These are phyloP conservation scores for Candida glaebosa DNA, from an alignment of 805 yeast genomes.

Conservation along the genomic window DNA sequence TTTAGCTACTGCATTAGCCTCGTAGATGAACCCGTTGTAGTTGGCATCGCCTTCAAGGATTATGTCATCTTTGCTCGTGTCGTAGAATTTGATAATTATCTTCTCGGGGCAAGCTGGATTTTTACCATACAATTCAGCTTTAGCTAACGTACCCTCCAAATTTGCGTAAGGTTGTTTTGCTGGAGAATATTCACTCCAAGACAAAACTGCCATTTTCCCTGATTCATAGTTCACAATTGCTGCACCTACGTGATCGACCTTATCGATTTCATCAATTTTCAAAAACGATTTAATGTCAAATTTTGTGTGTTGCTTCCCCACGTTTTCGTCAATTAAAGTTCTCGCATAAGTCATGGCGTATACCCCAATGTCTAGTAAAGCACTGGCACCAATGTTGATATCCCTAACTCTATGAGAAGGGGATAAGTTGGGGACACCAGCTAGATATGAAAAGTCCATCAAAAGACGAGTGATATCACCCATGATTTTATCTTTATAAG, in stretches of 20 bases:
- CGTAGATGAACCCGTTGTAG: constrained; percentile 50
- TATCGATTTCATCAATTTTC: constrained; percentile 31
- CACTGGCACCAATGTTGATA: constrained; percentile 52
- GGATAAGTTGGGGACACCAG: constrained; percentile 29
- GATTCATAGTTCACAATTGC: constrained; percentile 34
- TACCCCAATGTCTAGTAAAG: constrained; percentile 53
- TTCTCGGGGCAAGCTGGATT: constrained; percentile 32
- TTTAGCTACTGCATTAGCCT: constrained; percentile 52
- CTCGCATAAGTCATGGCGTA: constrained; percentile 48
- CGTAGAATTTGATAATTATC: constrained; percentile 30
- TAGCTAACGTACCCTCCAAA: constrained; percentile 32
- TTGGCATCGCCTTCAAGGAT: constrained; percentile 33
- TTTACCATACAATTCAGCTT: constrained; percentile 24
- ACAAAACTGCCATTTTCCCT: constrained; percentile 40
- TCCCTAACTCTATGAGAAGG: constrained; percentile 36
- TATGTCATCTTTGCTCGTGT: constrained; percentile 16
- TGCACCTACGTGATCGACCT: constrained; percentile 41
- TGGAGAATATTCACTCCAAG: constrained; percentile 23
- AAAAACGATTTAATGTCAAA: constrained; percentile 29
- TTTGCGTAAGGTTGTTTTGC: constrained; percentile 28
- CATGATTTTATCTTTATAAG: constrained; percentile 38
- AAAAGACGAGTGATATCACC: constrained; percentile 46
- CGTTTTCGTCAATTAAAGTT: constrained; percentile 31
- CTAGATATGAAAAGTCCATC: constrained; percentile 41
- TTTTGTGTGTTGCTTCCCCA: constrained; percentile 26